Evolutionary conservation across 768 basidiomycete genomes (phyloP).

Genomic region (Suillus sp.): DNA sequence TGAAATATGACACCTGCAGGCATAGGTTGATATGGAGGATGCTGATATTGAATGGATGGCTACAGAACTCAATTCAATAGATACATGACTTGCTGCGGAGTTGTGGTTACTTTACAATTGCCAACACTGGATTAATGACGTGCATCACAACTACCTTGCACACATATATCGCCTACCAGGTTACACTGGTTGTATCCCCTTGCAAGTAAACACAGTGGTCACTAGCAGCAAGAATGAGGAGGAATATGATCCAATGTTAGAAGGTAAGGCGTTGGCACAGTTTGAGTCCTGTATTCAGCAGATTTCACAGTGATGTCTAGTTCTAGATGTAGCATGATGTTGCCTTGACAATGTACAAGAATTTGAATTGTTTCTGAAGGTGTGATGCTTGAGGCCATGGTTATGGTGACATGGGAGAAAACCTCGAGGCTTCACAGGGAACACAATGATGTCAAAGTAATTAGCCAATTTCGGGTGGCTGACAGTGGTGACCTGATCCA

Average conservation of each 20-base stretch:
- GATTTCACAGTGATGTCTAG: background rate
- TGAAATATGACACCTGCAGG: conserved; percentile 23
- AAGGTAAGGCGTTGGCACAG: background rate
- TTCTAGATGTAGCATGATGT: background rate
- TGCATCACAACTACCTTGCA: background rate
- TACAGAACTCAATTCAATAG: background rate
- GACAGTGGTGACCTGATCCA: too few species aligned
- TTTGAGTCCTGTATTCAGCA: background rate
- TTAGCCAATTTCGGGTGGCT: too few species aligned
- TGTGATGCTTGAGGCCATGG: too few species aligned
- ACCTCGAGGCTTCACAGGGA: too few species aligned
- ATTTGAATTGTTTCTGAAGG: background rate
- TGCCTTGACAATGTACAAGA: background rate
- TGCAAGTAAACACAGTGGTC: background rate
- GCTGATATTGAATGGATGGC: background rate
- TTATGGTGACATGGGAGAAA: too few species aligned
- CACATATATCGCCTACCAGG: conserved; percentile 1
- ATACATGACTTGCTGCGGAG: conserved; percentile 9
- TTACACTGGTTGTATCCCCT: conserved; percentile 3
- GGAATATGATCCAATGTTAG: background rate
- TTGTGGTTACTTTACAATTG: background rate
- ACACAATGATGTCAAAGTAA: too few species aligned
- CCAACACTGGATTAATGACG: background rate
- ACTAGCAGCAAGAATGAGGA: background rate
- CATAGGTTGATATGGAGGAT: conserved; percentile 25